A percentile compares a stretch with the other conserved stretches of the same genome.
phyloP scores from a whole-genome alignment of 2,329 filamentous ascomycete species.

The Nemania diffusa region DNA sequence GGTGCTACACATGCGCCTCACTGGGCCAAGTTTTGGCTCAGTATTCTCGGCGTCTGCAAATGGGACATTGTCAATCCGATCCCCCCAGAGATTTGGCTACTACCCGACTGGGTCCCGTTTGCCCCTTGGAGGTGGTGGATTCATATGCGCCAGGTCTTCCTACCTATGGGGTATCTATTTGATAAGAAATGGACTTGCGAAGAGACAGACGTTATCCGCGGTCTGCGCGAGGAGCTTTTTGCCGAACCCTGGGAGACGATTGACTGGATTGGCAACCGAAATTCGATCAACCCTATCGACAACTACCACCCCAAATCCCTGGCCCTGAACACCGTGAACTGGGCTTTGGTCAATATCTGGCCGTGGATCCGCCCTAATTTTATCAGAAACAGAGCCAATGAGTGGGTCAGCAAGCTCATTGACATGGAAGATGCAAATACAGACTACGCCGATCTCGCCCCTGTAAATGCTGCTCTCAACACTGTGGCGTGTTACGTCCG shows the following conservation, averaged over 20 bases:
- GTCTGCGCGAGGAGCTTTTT: constrained; percentile 84
- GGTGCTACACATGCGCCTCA: constrained; percentile 87
- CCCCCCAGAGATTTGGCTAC: constrained; percentile 91
- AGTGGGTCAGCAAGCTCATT: constrained; percentile 83
- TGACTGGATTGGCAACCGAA: constrained; percentile 80
- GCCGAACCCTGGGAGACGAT: constrained; percentile 81
- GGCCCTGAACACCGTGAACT: constrained; percentile 82
- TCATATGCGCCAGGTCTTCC: constrained; percentile 95
- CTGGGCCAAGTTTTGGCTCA: constrained; percentile 98
- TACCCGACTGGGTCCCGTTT: constrained; percentile 90
- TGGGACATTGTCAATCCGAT: constrained; percentile 97
- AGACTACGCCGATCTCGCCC: constrained; percentile 84
- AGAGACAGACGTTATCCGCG: constrained; percentile 76
- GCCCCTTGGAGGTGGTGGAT: constrained; percentile 98
- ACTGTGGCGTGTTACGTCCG: constrained; percentile 85
- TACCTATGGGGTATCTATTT: constrained; percentile 91
- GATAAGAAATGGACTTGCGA: constrained; percentile 84
- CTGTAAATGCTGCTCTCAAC: constrained; percentile 92
- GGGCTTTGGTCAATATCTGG: constrained; percentile 81
- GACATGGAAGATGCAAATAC: constrained; percentile 95
- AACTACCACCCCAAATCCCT: constrained; percentile 95
- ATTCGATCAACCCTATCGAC: constrained; percentile 80
- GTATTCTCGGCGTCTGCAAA: constrained; percentile 80
- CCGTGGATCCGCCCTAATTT: constrained; percentile 76
- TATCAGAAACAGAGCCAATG: constrained; percentile 77